Evolutionary conservation across 192 early-diverging fungal genomes (phyloP).

Genomic region (Thoreauomyces humboldtii): DNA sequence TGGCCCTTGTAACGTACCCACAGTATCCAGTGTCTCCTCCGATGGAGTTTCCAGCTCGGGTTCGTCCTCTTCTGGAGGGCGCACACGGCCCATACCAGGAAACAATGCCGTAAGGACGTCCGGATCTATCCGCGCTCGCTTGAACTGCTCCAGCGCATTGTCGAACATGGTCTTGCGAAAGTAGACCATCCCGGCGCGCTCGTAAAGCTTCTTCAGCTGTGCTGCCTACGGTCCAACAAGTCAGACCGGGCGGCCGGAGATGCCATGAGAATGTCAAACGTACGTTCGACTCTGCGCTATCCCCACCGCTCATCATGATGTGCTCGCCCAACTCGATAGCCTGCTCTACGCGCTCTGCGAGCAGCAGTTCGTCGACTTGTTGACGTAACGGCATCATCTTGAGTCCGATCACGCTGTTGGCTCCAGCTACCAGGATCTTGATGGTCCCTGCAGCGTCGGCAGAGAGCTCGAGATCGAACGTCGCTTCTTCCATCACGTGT

Average conservation of each 20-base stretch:
- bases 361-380: slow-evolving; percentile 63
- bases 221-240: too few species aligned
- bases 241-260: too few species aligned
- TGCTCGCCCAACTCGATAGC: slow-evolving; percentile 60
- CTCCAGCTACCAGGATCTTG: slow-evolving; percentile 55
- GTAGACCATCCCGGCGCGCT: slow-evolving; percentile 62
- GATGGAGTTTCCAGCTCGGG: not conserved
- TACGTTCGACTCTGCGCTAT: too few species aligned
- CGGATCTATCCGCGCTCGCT: slow-evolving; percentile 67
- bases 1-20: not conserved
- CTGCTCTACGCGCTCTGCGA: slow-evolving; percentile 54
- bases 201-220: slow-evolving; percentile 38
- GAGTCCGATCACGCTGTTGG: slow-evolving; percentile 59
- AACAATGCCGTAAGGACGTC: slow-evolving; percentile 40
- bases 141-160: slow-evolving; percentile 58
- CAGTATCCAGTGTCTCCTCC: not conserved
- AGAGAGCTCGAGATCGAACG: slow-evolving; percentile 51
- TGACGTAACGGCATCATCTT: slow-evolving; percentile 54
- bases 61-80: not conserved
- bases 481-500: slow-evolving; percentile 38
- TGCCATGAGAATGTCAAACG: too few species aligned
- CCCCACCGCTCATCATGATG: too few species aligned
- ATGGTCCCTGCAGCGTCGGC: slow-evolving; percentile 22
- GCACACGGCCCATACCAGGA: slow-evolving; percentile 6
- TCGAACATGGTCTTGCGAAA: slow-evolving; percentile 67